Evolutionary conservation across 2,329 filamentous ascomycete species (phyloP), one percentile per base, ranked within the genome.

Genomic region (Reticulascus tulasneorum): DNA sequence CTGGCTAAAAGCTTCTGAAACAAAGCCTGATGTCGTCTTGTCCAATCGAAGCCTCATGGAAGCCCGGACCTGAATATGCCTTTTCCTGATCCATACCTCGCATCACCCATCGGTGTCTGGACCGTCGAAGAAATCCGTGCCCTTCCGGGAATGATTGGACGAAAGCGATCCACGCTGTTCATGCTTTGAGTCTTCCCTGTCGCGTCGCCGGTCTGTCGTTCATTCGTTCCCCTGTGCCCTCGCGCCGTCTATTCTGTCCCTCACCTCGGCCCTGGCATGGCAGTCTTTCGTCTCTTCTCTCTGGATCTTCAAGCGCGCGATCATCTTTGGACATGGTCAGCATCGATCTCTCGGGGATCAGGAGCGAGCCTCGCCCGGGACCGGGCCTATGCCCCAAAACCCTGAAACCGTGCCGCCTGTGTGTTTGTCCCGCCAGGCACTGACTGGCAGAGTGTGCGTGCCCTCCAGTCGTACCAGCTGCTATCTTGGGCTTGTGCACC

Each of bases 1-100:
- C n/a, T n/a, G n/a, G 17, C 37, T 32, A 42, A 40, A 42, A 36
- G 29, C 18, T 32, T 26, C 35, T 40, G 40, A 42, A 42, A 42
- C 40, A 33, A 20, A 18, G 37, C 20, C 27, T 31, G 27, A 18
- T 36, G 24, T 24, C 28, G 29, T 29, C 18, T 33, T 33, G 27
- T 42, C 40, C 40, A 42, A 42, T 42, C 37, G 37, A 37, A 29
- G 25, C 29, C 23, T 24, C 28, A 4, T 40, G 24, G 15, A 18
- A 21, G 20, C 23, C 37, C 21, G 20, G 27, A 40, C 35, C 37
- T 42, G 40, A 42, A 37, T 36, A 42, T n/a, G n/a, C n/a, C n/a
- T 18, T 18, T 40, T 29, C 32, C 28, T 19, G 35, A 29, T 30
- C 25, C 33, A 32, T 40, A 25, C 23, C 37, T 28, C 37, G 18